Evolutionary conservation across 805 yeast genomes (phyloP).

Genomic region (Priceomyces medius): DNA sequence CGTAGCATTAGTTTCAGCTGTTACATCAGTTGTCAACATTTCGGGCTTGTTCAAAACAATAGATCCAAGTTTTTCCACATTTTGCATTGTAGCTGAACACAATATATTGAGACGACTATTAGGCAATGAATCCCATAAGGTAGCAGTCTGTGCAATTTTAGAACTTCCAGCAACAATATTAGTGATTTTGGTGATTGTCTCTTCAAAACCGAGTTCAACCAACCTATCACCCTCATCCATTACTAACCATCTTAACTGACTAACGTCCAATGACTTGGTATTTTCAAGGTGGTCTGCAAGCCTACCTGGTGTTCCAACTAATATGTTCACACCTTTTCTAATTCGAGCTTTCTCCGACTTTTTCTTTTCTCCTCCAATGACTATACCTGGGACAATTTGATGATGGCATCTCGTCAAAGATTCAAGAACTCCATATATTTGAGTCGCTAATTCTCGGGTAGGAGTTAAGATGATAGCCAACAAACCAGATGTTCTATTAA

Average conservation of each 20-base stretch:
- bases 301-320: conserved; percentile 98
- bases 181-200: conserved; percentile 78
- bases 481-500: conserved; percentile 70
- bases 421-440: conserved; percentile 80
- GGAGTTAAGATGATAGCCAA: conserved; percentile 90
- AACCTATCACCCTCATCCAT: conserved; percentile 96
- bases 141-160: conserved; percentile 34
- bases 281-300: conserved; percentile 91
- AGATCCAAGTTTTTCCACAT: conserved; percentile 78
- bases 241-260: conserved; percentile 80
- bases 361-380: conserved; percentile 97
- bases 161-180: conserved; percentile 50
- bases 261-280: conserved; percentile 70
- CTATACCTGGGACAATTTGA: conserved; percentile 90
- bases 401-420: conserved; percentile 73
- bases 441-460: conserved; percentile 91
- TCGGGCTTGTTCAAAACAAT: conserved; percentile 73
- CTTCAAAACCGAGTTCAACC: conserved; percentile 96
- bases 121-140: conserved; percentile 61
- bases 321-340: conserved; percentile 90
- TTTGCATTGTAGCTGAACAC: conserved; percentile 93
- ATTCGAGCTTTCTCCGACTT: conserved; percentile 94
- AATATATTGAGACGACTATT: conserved; percentile 68
- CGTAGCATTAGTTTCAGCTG: conserved; percentile 26
- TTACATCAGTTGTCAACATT: conserved; percentile 50